phyloP scores from a whole-genome alignment of 2,329 filamentous ascomycete genomes.

The Harringtonia aguacate region DNA sequence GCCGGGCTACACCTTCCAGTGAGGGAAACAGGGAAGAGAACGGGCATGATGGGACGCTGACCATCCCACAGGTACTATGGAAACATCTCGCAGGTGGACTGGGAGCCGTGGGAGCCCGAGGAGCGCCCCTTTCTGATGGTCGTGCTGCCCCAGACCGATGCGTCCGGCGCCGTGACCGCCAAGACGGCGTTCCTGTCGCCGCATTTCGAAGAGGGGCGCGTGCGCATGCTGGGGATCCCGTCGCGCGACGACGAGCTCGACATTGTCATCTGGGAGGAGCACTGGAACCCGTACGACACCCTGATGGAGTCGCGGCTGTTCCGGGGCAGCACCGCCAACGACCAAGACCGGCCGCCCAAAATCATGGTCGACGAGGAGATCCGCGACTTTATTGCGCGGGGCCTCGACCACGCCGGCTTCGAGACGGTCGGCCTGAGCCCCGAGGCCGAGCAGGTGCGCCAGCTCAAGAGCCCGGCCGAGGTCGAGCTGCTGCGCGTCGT shows the following conservation, averaged over 20 bases:
- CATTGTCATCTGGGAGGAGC: conserved; percentile 51
- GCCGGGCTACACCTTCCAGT: conserved; percentile 54
- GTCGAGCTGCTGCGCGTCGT: conserved; percentile 48
- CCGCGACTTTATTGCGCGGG: conserved; percentile 50
- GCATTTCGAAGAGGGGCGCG: conserved; percentile 49
- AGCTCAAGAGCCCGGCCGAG: conserved; percentile 38
- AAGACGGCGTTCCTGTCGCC: conserved; percentile 49
- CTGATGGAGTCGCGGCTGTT: conserved; percentile 34
- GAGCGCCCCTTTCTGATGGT: conserved; percentile 54
- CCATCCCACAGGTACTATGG: conserved; percentile 35
- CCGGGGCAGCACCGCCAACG: neutral
- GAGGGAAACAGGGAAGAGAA: conserved; percentile 2
- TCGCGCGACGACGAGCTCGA: conserved; percentile 32
- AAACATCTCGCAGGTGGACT: conserved; percentile 49
- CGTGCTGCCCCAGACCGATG: conserved; percentile 33
- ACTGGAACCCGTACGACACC: conserved; percentile 52
- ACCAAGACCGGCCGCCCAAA: conserved; percentile 16
- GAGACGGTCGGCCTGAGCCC: conserved; percentile 41
- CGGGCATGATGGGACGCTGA: neutral
- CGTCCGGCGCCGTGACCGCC: conserved; percentile 31
- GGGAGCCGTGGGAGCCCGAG: conserved; percentile 56
- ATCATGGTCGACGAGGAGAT: conserved; percentile 58
- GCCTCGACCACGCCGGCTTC: conserved; percentile 41
- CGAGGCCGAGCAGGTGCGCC: conserved; percentile 45
- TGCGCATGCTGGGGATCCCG: conserved; percentile 47